Base-by-base conservation (phyloP, 305 asterid species). In the Euphrasia arctica region DNA sequence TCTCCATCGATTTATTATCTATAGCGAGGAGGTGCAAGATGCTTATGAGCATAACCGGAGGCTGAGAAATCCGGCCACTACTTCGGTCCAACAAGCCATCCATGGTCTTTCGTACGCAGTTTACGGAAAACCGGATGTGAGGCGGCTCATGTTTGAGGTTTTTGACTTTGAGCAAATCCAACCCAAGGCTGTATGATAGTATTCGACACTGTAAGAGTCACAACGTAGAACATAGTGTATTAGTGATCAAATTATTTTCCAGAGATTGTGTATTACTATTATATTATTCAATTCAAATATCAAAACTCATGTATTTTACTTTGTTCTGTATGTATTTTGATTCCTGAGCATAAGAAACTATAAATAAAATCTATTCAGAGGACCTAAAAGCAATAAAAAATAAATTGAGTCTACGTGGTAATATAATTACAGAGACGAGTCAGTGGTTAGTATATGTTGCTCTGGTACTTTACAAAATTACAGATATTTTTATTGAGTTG, bases 61-160 rank as follows among this genome's bases (percentile, higher is more conserved):
- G 85, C 79, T 90, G 67, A 86, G 99, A 70, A 90, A 90, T 78
- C 99, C 99, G 8, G 96, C 99, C 22, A 90, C 97, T 4, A 86
- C 92, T 31, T 77, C 99, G 1, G 99, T 88, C 74, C 96, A 94
- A 69, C 97, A 94, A 74, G 96, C 97, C 63, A 81, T 94, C 29
- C 99, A 88, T 41, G 99, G 99, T 29, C 90, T 94, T 28, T 75
- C 87, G 0, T 90, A 94, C 18, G 78, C 93, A 13, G 88, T 94
- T 18, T 94, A 90, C 58, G 99, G 97, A 3, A 93, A 93, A 71
- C 93, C 95, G 0, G 95, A 93, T 3, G 96, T 86, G 18, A 75
- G 97, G 78, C 83, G 96, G 58, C 97, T 90, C 62, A 90, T 90
- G 99, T 90, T 90, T 66, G 99, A 93, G 86, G 84, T 93, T 70